phyloP scores from a whole-genome alignment of 805 yeast genomes.

The Nakazawaea ishiwadae region DNA sequence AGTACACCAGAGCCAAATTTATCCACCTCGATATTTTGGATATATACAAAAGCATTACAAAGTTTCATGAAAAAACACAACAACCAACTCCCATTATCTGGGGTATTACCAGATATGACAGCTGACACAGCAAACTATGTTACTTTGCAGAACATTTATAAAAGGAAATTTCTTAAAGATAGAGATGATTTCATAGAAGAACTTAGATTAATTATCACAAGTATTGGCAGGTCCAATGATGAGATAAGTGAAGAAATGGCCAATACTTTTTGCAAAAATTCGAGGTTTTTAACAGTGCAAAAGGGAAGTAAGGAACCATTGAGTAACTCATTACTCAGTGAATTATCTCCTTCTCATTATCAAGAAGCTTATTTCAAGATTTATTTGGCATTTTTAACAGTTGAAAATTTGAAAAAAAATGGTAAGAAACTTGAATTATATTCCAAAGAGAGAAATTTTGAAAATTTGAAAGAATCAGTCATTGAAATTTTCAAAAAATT shows the following conservation, averaged over 20 bases:
- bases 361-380: constrained; percentile 18
- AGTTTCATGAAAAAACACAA: constrained; percentile 37
- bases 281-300: constrained; percentile 45
- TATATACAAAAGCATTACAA: constrained; percentile 48
- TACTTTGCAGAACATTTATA: constrained; percentile 52
- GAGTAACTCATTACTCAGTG: constrained; percentile 13
- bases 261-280: constrained; percentile 56
- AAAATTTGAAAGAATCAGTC: constrained; percentile 16
- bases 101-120: constrained; percentile 85
- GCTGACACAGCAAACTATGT: constrained; percentile 64
- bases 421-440: constrained; percentile 13
- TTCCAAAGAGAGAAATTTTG: constrained; percentile 22
- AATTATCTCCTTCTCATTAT: constrained; percentile 6
- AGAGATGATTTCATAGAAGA: constrained; percentile 30
- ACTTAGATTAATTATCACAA: constrained; percentile 23
- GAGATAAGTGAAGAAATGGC: constrained; percentile 33
- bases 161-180: constrained; percentile 50
- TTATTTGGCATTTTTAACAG: constrained; percentile 40
- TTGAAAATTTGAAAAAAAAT: constrained; percentile 21
- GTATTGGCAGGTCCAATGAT: constrained; percentile 24
- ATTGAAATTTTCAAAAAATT: constrained; percentile 17
- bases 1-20: constrained; percentile 28
- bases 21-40: constrained; percentile 50
- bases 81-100: constrained; percentile 61
- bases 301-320: constrained; percentile 33